Conservation (phyloP, 176 grass and related monocot species). For the Triticum urartu region DNA sequence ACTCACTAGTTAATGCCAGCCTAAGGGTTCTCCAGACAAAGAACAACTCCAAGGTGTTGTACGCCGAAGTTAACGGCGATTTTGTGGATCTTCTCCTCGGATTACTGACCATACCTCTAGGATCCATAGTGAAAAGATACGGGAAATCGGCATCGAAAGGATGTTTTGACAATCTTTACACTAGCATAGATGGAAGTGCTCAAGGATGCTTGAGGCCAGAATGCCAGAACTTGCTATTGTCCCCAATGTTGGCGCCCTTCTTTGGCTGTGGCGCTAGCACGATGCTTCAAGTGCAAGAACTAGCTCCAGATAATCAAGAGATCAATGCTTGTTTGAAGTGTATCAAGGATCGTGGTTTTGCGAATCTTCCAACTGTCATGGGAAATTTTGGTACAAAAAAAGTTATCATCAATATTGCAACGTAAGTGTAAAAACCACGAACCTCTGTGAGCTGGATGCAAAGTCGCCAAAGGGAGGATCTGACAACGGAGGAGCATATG, state of each 20-base stretch:
- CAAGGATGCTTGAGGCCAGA: neutral
- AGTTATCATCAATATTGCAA: too few relatives aligned
- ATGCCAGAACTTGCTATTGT: neutral
- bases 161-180: neutral
- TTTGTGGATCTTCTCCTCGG: neutral
- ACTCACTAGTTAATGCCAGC: neutral
- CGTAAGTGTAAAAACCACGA: too few relatives aligned
- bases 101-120: neutral
- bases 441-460: neutral
- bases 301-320: neutral
- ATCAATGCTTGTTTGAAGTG: neutral
- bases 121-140: neutral
- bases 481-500: neutral
- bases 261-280: neutral
- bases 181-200: neutral
- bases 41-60: neutral
- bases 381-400: too few relatives aligned
- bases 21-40: neutral
- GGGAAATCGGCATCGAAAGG: neutral
- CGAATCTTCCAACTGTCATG: too few relatives aligned
- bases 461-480: neutral
- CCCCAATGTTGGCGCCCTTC: neutral
- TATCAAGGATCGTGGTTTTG: too few relatives aligned
- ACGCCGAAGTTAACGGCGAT: conserved; percentile 7
- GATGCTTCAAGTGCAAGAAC: neutral